A percentile compares a stretch with the other conserved stretches of the same genome.
Evolutionary conservation across 768 basidiomycete species (phyloP).

Genomic region (Xerocomellus dryophilus): DNA sequence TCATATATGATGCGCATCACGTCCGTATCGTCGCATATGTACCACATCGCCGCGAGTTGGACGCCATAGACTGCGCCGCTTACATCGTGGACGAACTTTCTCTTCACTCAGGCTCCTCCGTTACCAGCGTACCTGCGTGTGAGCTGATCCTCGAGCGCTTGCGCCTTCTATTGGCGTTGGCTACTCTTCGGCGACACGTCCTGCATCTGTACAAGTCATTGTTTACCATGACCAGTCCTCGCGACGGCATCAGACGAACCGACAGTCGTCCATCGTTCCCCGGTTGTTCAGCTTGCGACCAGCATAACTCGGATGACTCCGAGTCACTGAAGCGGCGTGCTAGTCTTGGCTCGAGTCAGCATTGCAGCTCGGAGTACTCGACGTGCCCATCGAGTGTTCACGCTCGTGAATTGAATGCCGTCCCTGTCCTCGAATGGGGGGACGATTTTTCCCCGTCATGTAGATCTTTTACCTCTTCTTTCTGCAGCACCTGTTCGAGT

Average conservation of each 20-base stretch:
- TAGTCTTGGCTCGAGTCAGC: constrained; percentile 7
- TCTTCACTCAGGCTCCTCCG: neutral
- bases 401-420: neutral
- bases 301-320: neutral
- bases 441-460: constrained; percentile 3
- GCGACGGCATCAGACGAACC: neutral
- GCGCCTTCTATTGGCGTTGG: constrained; percentile 20
- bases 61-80: constrained; percentile 7
- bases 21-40: constrained; percentile 23
- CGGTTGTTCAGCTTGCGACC: neutral
- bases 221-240: neutral
- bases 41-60: constrained; percentile 9
- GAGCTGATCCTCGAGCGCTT: constrained; percentile 13
- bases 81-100: constrained; percentile 25
- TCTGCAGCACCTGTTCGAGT: constrained; percentile 25
- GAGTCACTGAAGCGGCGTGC: neutral
- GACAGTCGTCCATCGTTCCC: neutral
- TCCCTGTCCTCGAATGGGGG: neutral
- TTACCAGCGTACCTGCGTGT: constrained; percentile 2
- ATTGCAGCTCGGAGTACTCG: constrained; percentile 23
- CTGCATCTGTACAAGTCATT: constrained; percentile 14
- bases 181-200: constrained; percentile 21
- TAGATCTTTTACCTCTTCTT: constrained; percentile 12
- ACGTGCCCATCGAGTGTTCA: constrained; percentile 20
- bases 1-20: constrained; percentile 17